Percentiles rank a stretch among this genome's conserved stretches.
Conservation (phyloP, 108 stramenopile genomes). For the Craspedostauros australis region DNA sequence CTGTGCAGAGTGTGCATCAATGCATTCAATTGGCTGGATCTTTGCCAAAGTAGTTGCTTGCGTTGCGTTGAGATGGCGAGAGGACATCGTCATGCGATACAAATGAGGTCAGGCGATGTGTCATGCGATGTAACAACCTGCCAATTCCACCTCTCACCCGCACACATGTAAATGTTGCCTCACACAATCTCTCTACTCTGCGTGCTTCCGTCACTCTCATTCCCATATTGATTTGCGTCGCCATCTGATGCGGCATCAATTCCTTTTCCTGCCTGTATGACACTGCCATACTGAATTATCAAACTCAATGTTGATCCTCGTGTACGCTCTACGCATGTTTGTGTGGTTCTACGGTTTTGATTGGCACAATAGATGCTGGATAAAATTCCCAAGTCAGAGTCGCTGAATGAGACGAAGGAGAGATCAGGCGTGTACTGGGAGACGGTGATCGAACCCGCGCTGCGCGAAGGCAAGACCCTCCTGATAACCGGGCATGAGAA, state of each 20-base stretch:
- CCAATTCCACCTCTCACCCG: too few species aligned
- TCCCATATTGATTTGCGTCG: too few species aligned
- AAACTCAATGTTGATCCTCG: neutral
- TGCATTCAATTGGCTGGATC: neutral
- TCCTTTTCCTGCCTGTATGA: neutral
- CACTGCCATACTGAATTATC: neutral
- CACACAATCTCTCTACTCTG: too few species aligned
- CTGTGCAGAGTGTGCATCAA: neutral
- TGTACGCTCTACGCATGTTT: neutral
- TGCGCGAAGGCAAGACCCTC: conserved; percentile 82
- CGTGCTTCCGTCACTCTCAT: too few species aligned
- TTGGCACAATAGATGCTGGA: conserved; percentile 39
- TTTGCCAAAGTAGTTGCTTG: too few species aligned
- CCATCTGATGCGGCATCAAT: too few species aligned
- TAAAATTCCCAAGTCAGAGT: conserved; percentile 69
- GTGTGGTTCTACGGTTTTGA: neutral
- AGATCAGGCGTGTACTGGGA: conserved; percentile 91
- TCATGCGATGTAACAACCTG: too few species aligned
- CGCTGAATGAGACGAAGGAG: conserved; percentile 74
- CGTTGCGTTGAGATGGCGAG: too few species aligned
- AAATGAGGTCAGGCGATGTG: too few species aligned
- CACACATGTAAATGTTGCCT: too few species aligned
- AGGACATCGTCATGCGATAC: too few species aligned
- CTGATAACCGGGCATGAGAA: conserved; percentile 97
- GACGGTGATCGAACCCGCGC: conserved; percentile 65